phyloP scores from a whole-genome alignment of 2,329 filamentous ascomycete species.

The Ceratocystiopsis sp. region DNA sequence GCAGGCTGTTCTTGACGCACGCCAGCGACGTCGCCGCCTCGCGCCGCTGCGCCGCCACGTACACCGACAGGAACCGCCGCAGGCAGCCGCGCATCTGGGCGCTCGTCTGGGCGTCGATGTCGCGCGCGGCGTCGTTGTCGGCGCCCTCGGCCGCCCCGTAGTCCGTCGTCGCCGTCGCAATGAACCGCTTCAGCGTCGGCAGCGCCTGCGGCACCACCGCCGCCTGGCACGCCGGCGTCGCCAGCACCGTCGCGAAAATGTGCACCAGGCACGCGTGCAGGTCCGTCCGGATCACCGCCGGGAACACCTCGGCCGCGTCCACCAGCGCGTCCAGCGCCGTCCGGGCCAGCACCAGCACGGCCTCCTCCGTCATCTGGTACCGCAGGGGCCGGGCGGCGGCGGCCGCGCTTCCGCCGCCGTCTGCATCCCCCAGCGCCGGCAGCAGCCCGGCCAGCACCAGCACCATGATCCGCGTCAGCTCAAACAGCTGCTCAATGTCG shows the following conservation, averaged over 20 bases:
- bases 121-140: conserved; percentile 14
- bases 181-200: conserved; percentile 81
- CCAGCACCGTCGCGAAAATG: conserved; percentile 85
- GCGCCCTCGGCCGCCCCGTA: conserved; percentile 22
- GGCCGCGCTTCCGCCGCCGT: background rate
- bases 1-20: conserved; percentile 83
- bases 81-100: conserved; percentile 68
- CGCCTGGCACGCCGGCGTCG: conserved; percentile 72
- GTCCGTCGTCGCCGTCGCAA: conserved; percentile 60
- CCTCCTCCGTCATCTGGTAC: conserved; percentile 62
- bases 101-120: conserved; percentile 30
- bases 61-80: conserved; percentile 65
- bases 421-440: conserved; percentile 43
- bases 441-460: conserved; percentile 76
- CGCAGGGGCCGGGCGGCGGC: conserved; percentile 28
- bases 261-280: conserved; percentile 92
- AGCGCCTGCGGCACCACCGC: conserved; percentile 79
- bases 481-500: conserved; percentile 95
- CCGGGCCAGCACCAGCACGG: conserved; percentile 64
- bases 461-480: conserved; percentile 90
- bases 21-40: conserved; percentile 59
- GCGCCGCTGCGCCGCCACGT: conserved; percentile 57
- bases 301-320: conserved; percentile 89
- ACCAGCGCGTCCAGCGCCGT: conserved; percentile 76
- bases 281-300: conserved; percentile 89